Percentiles rank a stretch among this genome's conserved stretches.
Conservation (phyloP, 345 rosid genomes). For the Lepidium sativum region DNA sequence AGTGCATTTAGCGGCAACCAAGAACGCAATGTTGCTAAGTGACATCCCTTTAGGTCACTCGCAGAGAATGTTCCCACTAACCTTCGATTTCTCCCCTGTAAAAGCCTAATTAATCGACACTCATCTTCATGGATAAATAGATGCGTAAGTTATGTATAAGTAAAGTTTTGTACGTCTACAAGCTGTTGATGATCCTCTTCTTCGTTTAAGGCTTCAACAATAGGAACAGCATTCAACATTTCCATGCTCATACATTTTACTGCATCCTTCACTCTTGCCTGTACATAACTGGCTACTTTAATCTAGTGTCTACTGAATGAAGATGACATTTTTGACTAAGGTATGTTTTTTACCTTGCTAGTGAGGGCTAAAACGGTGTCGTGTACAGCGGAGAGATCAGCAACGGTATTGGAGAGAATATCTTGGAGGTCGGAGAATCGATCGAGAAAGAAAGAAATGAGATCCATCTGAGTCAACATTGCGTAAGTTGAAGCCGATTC, state of each 20-base stretch:
- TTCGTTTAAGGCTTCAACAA: slow-evolving; percentile 38
- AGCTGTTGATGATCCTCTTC: slow-evolving; percentile 39
- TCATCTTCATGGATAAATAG: background rate
- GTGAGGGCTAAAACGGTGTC: slow-evolving; percentile 47
- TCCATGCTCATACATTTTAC: slow-evolving; percentile 53
- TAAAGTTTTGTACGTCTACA: slow-evolving; percentile 34
- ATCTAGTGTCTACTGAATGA: background rate
- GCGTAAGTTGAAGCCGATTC: slow-evolving; percentile 52
- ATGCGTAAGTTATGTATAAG: background rate
- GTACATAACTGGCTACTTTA: background rate
- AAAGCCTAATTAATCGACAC: background rate
- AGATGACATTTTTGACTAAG: background rate
- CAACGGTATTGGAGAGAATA: slow-evolving; percentile 30
- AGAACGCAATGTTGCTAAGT: slow-evolving; percentile 43
- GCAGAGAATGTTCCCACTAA: slow-evolving; percentile 67
- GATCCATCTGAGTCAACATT: slow-evolving; percentile 76
- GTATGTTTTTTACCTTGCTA: slow-evolving; percentile 18
- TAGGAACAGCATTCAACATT: slow-evolving; percentile 62
- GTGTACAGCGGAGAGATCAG: slow-evolving; percentile 38
- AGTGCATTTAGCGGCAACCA: slow-evolving; percentile 21
- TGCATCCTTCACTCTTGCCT: slow-evolving; percentile 44
- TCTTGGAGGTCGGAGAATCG: slow-evolving; percentile 25
- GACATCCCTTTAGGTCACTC: slow-evolving; percentile 71
- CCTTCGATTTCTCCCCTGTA: slow-evolving; percentile 52
- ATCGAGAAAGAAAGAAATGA: slow-evolving; percentile 40